A percentile compares a stretch with the other conserved stretches of the same genome.
phyloP scores from a whole-genome alignment of 2,329 filamentous ascomycete genomes.

The Phaeosphaeriaceae sp. region DNA sequence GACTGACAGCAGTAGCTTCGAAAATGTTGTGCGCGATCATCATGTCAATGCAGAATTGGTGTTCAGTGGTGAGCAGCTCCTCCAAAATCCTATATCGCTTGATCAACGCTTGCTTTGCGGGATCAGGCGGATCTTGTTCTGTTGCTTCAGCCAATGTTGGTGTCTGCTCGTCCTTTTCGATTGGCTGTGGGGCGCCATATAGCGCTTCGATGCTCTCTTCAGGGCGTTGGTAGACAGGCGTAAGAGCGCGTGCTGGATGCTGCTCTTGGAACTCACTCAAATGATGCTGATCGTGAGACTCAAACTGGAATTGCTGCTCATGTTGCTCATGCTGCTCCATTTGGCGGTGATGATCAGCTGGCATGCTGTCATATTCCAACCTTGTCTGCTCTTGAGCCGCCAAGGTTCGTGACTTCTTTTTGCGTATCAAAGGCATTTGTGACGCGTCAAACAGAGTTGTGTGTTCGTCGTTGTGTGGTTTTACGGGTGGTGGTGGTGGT shows the following conservation, averaged over 20 bases:
- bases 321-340: neutral
- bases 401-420: no score
- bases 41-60: constrained; percentile 91
- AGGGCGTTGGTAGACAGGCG: constrained; percentile 25
- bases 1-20: constrained; percentile 84
- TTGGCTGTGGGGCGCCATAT: constrained; percentile 24
- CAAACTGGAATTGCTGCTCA: neutral
- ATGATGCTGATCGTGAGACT: constrained; percentile 6
- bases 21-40: constrained; percentile 98
- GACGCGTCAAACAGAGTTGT: constrained; percentile 6
- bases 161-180: constrained; percentile 14
- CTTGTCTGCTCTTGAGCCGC: no score
- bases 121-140: constrained; percentile 28
- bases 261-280: constrained; percentile 27
- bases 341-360: no score
- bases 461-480: constrained; percentile 22
- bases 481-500: constrained; percentile 52
- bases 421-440: constrained; percentile 17
- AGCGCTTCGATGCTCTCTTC: constrained; percentile 25
- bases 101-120: constrained; percentile 57
- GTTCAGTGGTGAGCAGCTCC: constrained; percentile 91
- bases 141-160: constrained; percentile 15
- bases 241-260: constrained; percentile 30
- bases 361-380: no score
- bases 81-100: constrained; percentile 86